Percentiles rank a stretch among this genome's conserved stretches.
Evolutionary conservation across 371 early-diverging fungal species (phyloP).

Genomic region (Enterospora canceri): DNA sequence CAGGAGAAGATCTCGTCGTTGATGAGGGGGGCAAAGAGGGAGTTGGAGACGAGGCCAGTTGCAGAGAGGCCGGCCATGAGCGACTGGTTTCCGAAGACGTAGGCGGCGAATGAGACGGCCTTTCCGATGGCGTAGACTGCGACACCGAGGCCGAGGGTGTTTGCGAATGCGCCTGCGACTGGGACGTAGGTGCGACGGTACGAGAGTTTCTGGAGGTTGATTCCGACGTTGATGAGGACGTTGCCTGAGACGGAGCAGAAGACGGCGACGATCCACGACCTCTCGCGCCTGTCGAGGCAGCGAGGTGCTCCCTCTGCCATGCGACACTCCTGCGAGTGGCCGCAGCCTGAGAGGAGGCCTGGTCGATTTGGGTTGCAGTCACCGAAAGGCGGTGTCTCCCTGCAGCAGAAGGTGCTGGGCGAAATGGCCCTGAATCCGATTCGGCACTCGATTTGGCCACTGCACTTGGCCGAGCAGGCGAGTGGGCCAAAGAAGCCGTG

Average conservation of each 20-base stretch:
- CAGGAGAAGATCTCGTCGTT: slow-evolving; percentile 64
- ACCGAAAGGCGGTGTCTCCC: slow-evolving; percentile 46
- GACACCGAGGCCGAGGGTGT: slow-evolving; percentile 59
- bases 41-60: slow-evolving; percentile 67
- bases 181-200: slow-evolving; percentile 56
- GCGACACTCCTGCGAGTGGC: slow-evolving; percentile 40
- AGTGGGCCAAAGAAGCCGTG: slow-evolving; percentile 56
- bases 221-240: slow-evolving; percentile 64
- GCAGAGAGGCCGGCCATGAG: slow-evolving; percentile 68
- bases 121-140: slow-evolving; percentile 64
- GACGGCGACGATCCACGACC: slow-evolving; percentile 60
- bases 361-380: slow-evolving; percentile 53
- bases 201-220: slow-evolving; percentile 70
- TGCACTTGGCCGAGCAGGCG: slow-evolving; percentile 54
- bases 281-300: slow-evolving; percentile 44
- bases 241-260: slow-evolving; percentile 64
- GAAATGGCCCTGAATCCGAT: neutral
- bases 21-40: slow-evolving; percentile 67
- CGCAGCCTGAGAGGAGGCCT: slow-evolving; percentile 49
- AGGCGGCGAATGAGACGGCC: slow-evolving; percentile 63
- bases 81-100: slow-evolving; percentile 72
- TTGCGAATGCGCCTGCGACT: slow-evolving; percentile 25
- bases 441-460: slow-evolving; percentile 35
- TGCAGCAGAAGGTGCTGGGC: slow-evolving; percentile 50
- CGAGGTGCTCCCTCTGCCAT: slow-evolving; percentile 40